Evolutionary conservation across 2,329 filamentous ascomycete genomes (phyloP).

Genomic region (Fonsecaea monophora): DNA sequence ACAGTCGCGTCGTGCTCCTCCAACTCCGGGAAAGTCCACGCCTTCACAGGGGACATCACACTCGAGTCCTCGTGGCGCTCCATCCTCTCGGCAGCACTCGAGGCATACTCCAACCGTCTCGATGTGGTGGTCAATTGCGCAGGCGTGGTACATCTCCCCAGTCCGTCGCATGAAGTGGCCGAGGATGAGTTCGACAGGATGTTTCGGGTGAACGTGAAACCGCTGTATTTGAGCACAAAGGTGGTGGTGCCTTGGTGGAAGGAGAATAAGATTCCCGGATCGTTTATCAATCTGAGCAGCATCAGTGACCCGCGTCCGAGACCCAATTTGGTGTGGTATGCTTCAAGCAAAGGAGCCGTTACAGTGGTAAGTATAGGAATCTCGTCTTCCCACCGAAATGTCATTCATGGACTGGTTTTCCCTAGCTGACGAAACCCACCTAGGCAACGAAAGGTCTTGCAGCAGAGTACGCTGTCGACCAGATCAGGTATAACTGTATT

Average conservation of each 20-base stretch:
- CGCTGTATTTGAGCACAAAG: slow-evolving; percentile 37
- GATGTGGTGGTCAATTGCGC: slow-evolving; percentile 36
- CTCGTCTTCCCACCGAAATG: neutral
- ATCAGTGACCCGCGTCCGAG: slow-evolving; percentile 35
- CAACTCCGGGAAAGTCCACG: slow-evolving; percentile 8
- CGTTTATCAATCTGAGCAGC: slow-evolving; percentile 35
- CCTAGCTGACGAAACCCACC: slow-evolving; percentile 2
- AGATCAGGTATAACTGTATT: slow-evolving; percentile 35
- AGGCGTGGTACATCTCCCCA: slow-evolving; percentile 30
- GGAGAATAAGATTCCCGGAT: slow-evolving; percentile 28
- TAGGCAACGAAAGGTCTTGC: slow-evolving; percentile 34
- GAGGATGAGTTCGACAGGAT: slow-evolving; percentile 36
- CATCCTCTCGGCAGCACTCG: slow-evolving; percentile 23
- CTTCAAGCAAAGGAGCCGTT: slow-evolving; percentile 31
- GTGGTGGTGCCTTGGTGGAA: slow-evolving; percentile 37
- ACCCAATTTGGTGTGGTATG: slow-evolving; percentile 37
- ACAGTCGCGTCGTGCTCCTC: slow-evolving; percentile 19
- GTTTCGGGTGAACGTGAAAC: slow-evolving; percentile 38
- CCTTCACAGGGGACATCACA: slow-evolving; percentile 28
- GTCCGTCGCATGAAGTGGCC: slow-evolving; percentile 31
- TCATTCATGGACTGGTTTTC: too few relatives aligned
- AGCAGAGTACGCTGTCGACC: slow-evolving; percentile 32
- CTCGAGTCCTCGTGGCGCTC: slow-evolving; percentile 29
- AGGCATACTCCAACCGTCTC: slow-evolving; percentile 20
- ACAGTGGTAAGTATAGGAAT: slow-evolving; percentile 27